phyloP scores from a whole-genome alignment of 2,329 filamentous ascomycete species.

The Pseudogymnoascus sp. region DNA sequence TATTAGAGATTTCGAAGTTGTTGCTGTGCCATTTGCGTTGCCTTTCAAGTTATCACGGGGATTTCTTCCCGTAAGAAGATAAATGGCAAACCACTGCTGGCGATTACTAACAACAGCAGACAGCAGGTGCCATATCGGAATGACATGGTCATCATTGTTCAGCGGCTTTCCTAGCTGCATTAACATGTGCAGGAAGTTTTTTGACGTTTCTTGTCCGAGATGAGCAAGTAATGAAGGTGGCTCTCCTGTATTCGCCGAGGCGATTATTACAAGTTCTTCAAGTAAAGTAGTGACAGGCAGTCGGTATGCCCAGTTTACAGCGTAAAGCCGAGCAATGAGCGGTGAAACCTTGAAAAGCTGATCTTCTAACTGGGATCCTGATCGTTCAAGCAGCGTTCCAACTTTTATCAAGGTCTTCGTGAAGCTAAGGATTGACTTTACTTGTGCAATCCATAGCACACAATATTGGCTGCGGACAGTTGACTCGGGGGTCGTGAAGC shows the following conservation, averaged over 20 bases:
- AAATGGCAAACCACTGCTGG: slow-evolving; percentile 95
- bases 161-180: slow-evolving; percentile 72
- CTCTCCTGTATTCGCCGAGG: slow-evolving; percentile 60
- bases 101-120: slow-evolving; percentile 79
- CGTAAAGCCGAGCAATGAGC: slow-evolving; percentile 69
- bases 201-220: slow-evolving; percentile 72
- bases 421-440: slow-evolving; percentile 57
- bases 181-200: slow-evolving; percentile 73
- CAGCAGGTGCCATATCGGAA: slow-evolving; percentile 75
- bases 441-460: slow-evolving; percentile 53
- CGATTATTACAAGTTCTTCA: slow-evolving; percentile 64
- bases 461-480: slow-evolving; percentile 53
- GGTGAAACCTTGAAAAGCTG: slow-evolving; percentile 77
- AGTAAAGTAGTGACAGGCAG: slow-evolving; percentile 61
- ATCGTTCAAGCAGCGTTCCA: slow-evolving; percentile 54
- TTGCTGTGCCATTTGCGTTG: slow-evolving; percentile 39
- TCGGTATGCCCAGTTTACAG: slow-evolving; percentile 59
- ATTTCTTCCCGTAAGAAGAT: slow-evolving; percentile 79
- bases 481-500: slow-evolving; percentile 51
- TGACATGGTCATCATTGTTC: slow-evolving; percentile 55
- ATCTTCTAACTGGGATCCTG: slow-evolving; percentile 61
- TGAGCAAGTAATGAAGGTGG: slow-evolving; percentile 92
- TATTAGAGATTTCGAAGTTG: slow-evolving; percentile 57
- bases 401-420: slow-evolving; percentile 64
- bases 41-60: slow-evolving; percentile 66